Evolutionary conservation across 345 rosid genomes (phyloP), one percentile per base, ranked within the genome.

Genomic region (Mercurialis annua): DNA sequence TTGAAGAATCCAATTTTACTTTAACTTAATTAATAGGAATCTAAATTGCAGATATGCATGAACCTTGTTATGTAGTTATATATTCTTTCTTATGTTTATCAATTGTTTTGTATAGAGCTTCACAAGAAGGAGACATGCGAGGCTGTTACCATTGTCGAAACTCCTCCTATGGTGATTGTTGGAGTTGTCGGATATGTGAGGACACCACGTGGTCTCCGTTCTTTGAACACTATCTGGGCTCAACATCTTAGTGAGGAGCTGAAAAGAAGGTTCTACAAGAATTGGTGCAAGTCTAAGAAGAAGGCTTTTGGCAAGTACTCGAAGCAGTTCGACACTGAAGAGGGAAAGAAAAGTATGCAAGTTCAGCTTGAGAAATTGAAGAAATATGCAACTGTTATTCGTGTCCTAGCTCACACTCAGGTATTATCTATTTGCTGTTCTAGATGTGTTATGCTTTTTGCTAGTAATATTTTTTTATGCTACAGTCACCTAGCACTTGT

Each of bases 111-210:
- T 57, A 20, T 53, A 90, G 93, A 90, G 82, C 92, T 90, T 61
- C 97, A 88, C 87, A 90, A 90, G 86, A 90, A 90, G 78, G 95
- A 90, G 82, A 86, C 97, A 1, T 88, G 95, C 43, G 97, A 90
- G 71, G 94, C 97, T 55, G 97, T 90, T 49, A 90, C 97, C 1
- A 74, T 90, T 20, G 29, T 90, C 73, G 97, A 90, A 70, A 85
- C 97, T 47, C 97, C 97, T 47, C 87, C 97, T 18, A 81, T 90
- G 90, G 83, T 90, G 4, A 78, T 88, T 66, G 92, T 90, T 73
- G 97, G 95, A 47, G 92, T 90, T 69, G 95, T 90, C 62, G 95
- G 88, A 11, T 88, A 88, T 20, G 82, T 90, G 59, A 88, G 81
- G 78, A 88, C 97, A 5, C 92, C 97, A 0, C 81, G 87, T 64